Base-by-base conservation (phyloP, 768 basidiomycete species). In the Paxillus ammoniavirescens region DNA sequence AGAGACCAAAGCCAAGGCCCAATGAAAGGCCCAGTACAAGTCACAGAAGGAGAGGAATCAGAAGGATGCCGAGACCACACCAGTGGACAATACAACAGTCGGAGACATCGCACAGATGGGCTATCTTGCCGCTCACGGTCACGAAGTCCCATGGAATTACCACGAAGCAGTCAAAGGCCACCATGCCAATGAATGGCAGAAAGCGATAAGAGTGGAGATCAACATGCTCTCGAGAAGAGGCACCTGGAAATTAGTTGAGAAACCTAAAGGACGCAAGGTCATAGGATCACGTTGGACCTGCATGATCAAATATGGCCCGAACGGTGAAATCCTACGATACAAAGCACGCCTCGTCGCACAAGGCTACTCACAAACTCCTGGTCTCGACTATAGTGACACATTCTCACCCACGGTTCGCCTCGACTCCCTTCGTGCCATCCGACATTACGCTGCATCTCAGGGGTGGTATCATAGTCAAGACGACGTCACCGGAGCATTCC, bases 361-460 rank as follows among this genome's bases (percentile, higher is more conserved):
- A 49, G 76, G 76, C 0, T 78, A 67, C 61, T 63, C 68, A 0
- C 77, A 81, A 37, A 60, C 67, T 1, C 63, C 59, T 3, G 74
- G 74, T 2, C 44, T 72, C 3, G 73, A 79, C 45, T 79, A 67
- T 42, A 50, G 58, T 31, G 69, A 71, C 8, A 72, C 67, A 0
- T 72, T 57, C 40, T 60, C 65, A 0, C 67, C 69, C 0, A 64
- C 69, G 0, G 57, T 67, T 1, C 47, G 55, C 8, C 61, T 69
- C 12, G 63, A 67, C 5, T 63, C 62, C 0, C 47, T 72, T 10
- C 33, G 53, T 8, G 30, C 48, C 9, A 54, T 73, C 10, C 58
- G 69, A 0, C 58, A 67, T 5, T 45, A 51, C 4, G 59, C 53
- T 28, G 30, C 48, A 0, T 21, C 21, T 21, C 21, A 54, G 14